phyloP scores from a whole-genome alignment of 169 alveolate genomes.

The Perkinsus chesapeaki region DNA sequence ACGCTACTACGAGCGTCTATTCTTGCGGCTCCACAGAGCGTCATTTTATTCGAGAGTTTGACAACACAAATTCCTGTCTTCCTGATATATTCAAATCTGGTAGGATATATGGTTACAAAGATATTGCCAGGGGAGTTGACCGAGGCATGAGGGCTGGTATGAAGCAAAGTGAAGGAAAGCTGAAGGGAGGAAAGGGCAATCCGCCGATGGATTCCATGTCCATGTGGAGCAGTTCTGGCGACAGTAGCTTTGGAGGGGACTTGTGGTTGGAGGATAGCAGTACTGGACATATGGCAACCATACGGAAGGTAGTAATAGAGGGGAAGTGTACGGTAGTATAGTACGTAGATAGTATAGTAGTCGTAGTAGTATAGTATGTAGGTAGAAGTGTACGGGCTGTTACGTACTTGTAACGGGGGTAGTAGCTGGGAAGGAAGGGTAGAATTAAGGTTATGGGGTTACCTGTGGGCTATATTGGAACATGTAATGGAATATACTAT shows the following conservation, averaged over 20 bases:
- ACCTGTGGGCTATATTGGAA: neutral
- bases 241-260: neutral
- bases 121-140: neutral
- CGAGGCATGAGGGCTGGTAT: neutral
- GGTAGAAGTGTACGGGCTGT: neutral
- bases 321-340: neutral
- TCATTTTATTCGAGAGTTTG: neutral
- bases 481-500: neutral
- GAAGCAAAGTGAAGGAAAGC: neutral
- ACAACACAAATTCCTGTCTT: neutral
- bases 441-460: neutral
- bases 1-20: neutral
- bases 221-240: too few species aligned
- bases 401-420: too few species aligned
- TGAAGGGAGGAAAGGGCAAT: neutral
- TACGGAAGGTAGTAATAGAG: neutral
- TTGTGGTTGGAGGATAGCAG: neutral
- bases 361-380: neutral
- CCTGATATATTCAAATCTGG: neutral
- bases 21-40: neutral
- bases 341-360: neutral
- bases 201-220: neutral
- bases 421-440: neutral
- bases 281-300: neutral
- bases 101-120: neutral